These are phyloP conservation scores for Sanghuangporus baumii DNA, from an alignment of 1,284 basidiomycete genomes.

Conservation along the genomic window DNA sequence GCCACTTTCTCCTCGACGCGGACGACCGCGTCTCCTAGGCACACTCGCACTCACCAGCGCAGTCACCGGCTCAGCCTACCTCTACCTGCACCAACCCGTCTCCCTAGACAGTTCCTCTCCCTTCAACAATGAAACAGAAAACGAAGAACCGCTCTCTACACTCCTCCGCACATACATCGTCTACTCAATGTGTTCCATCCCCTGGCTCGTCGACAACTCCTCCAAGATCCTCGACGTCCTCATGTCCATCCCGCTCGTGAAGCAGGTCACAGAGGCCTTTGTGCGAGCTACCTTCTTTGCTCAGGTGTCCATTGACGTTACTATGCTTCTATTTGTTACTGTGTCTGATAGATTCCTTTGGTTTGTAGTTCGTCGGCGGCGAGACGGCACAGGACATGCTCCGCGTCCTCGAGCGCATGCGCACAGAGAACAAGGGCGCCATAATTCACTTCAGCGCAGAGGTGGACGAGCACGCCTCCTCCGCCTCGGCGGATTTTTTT, in stretches of 20 bases:
- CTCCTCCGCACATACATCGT: slow-evolving; percentile 73
- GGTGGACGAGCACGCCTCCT: slow-evolving; percentile 51
- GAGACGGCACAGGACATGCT: slow-evolving; percentile 71
- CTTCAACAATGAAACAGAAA: not conserved
- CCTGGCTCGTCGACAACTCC: slow-evolving; percentile 71
- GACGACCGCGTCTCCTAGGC: not conserved
- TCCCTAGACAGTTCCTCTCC: not conserved
- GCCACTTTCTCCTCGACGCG: not conserved
- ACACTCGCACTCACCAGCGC: not conserved
- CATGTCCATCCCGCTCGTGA: slow-evolving; percentile 62
- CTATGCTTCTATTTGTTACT: not conserved
- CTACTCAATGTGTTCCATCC: slow-evolving; percentile 75
- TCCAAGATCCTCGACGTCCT: slow-evolving; percentile 63
- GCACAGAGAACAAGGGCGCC: slow-evolving; percentile 67
- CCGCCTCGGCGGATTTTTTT: slow-evolving; percentile 8
- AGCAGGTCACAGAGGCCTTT: slow-evolving; percentile 59
- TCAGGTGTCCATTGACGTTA: slow-evolving; percentile 43
- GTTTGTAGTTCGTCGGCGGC: slow-evolving; percentile 75
- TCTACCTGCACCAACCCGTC: not conserved
- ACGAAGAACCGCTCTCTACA: slow-evolving; percentile 28
- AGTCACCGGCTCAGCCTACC: not conserved
- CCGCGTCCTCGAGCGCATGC: slow-evolving; percentile 58
- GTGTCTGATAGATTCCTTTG: not conserved
- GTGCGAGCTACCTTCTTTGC: slow-evolving; percentile 84
- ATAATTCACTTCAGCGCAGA: slow-evolving; percentile 85